Percentiles rank a stretch among this genome's conserved stretches.
Conservation (phyloP, 2,329 filamentous ascomycete species). For the Fusarium falciforme region DNA sequence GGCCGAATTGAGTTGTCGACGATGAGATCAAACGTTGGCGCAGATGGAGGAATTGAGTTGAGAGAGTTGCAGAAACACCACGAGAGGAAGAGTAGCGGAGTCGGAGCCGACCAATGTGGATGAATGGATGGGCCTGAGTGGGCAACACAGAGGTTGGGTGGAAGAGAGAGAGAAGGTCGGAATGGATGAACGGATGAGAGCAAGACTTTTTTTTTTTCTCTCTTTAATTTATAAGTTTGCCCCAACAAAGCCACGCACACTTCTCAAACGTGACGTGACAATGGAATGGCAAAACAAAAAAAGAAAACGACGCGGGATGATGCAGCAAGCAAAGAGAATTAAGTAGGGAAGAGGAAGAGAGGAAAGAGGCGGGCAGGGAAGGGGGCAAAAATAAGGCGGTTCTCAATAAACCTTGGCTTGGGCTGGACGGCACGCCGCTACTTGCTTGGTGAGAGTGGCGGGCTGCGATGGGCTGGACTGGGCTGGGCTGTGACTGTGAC, state of each 20-base stretch:
- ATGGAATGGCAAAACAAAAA: slow-evolving; percentile 8
- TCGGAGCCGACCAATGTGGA: not conserved
- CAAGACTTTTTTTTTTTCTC: slow-evolving; percentile 7
- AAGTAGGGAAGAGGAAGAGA: not conserved
- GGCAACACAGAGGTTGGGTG: slow-evolving; percentile 23
- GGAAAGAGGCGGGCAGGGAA: slow-evolving; percentile 15
- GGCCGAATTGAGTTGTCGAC: slow-evolving; percentile 23
- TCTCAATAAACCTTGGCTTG: slow-evolving; percentile 10
- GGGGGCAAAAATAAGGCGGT: slow-evolving; percentile 14
- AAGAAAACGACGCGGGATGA: slow-evolving; percentile 6
- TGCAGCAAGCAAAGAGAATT: not conserved
- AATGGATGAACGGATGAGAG: slow-evolving; percentile 14
- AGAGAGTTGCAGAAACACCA: slow-evolving; percentile 15
- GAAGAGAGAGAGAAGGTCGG: slow-evolving; percentile 1
- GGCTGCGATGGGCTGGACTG: slow-evolving; percentile 7
- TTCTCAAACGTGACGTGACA: slow-evolving; percentile 23
- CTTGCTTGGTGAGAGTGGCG: slow-evolving; percentile 25
- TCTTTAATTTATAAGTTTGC: slow-evolving; percentile 26
- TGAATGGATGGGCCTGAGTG: slow-evolving; percentile 32
- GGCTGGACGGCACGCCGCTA: slow-evolving; percentile 4
- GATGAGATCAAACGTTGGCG: slow-evolving; percentile 7
- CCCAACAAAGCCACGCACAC: slow-evolving; percentile 16
- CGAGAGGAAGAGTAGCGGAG: slow-evolving; percentile 15
- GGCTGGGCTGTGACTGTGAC: slow-evolving; percentile 10
- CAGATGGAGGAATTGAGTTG: slow-evolving; percentile 27